Evolutionary conservation across 768 basidiomycete genomes (phyloP).

Genomic region (Cubamyces sp.): DNA sequence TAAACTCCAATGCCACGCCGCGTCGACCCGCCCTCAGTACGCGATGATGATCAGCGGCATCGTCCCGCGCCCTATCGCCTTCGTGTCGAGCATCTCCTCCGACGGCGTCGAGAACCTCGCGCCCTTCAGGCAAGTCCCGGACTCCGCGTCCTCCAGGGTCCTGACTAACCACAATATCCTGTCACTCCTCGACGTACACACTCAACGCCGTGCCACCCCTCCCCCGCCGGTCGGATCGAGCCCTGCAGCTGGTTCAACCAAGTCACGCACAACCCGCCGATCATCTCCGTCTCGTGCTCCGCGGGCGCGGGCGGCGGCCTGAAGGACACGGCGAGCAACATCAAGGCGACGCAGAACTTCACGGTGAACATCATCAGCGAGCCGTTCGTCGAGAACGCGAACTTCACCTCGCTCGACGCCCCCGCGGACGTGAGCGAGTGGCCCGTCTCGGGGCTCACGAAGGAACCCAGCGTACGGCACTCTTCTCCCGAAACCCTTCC

Average conservation of each 20-base stretch:
- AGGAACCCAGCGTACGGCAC: constrained; percentile 38
- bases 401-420: constrained; percentile 42
- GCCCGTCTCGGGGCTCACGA: constrained; percentile 47
- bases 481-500: background rate
- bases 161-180: too few species aligned
- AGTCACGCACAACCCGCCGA: constrained; percentile 45
- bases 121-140: constrained; percentile 41
- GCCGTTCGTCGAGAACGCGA: constrained; percentile 45
- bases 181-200: too few species aligned
- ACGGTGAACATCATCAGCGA: constrained; percentile 63
- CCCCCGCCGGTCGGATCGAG: too few species aligned
- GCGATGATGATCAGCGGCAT: constrained; percentile 43
- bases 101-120: constrained; percentile 45
- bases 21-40: constrained; percentile 30
- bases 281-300: constrained; percentile 47
- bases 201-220: too few species aligned
- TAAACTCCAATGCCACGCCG: too few species aligned
- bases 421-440: constrained; percentile 46
- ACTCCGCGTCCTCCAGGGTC: background rate
- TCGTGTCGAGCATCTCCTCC: constrained; percentile 42
- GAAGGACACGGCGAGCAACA: constrained; percentile 52
- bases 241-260: constrained; percentile 29
- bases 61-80: constrained; percentile 49
- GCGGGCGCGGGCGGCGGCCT: constrained; percentile 13
- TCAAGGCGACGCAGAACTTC: constrained; percentile 51